A percentile compares a stretch with the other conserved stretches of the same genome.
Conservation (phyloP, 2,329 filamentous ascomycete species). For the Neurospora sp. region DNA sequence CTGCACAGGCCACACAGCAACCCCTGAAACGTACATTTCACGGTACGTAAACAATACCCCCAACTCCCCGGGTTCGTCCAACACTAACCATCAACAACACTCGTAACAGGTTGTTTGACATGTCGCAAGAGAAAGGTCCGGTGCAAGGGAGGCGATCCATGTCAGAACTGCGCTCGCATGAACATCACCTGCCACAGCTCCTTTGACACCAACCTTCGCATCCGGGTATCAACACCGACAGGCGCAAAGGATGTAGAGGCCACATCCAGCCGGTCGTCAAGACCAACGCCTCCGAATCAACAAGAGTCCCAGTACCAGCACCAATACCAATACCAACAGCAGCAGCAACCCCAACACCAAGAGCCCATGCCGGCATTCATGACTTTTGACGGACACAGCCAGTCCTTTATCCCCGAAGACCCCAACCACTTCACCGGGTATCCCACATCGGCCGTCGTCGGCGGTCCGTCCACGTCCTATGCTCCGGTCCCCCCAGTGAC, state of each 20-base stretch:
- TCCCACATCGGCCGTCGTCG: background rate
- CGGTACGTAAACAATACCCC: constrained; percentile 6
- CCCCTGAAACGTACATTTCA: constrained; percentile 15
- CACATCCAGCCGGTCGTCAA: constrained; percentile 1
- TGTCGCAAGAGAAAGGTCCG: constrained; percentile 18
- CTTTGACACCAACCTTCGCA: constrained; percentile 17
- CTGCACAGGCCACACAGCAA: background rate
- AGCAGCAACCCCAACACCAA: background rate
- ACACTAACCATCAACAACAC: background rate
- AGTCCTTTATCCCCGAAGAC: constrained; percentile 3
- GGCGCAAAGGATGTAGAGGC: constrained; percentile 11
- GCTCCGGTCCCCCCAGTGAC: background rate
- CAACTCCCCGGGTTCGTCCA: background rate
- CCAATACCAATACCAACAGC: background rate
- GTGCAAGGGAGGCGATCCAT: constrained; percentile 16
- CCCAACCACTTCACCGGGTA: constrained; percentile 5
- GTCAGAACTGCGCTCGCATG: constrained; percentile 17
- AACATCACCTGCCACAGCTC: constrained; percentile 18
- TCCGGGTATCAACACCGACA: constrained; percentile 14
- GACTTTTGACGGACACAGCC: background rate
- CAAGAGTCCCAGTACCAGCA: constrained; percentile 1
- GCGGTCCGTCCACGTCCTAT: background rate
- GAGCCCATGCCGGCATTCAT: background rate
- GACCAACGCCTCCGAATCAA: background rate
- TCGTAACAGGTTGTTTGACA: constrained; percentile 14